Percentiles rank a stretch among this genome's conserved stretches.
phyloP scores from a whole-genome alignment of 305 asterid species.

The Fraxinus xanthoxyloides region DNA sequence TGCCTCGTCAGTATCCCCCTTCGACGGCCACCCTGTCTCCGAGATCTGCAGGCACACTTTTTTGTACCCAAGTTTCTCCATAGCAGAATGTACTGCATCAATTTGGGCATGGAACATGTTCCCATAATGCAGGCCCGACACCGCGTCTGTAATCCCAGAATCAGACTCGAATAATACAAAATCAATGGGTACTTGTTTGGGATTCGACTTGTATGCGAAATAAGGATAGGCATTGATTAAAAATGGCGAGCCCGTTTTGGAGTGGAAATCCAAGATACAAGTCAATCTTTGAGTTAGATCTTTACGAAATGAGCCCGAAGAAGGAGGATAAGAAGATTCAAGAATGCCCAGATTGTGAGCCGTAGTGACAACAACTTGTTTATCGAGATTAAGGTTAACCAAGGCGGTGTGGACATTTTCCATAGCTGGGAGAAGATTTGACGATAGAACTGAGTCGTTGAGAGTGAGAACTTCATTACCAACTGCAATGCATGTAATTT shows the following conservation, averaged over 20 bases:
- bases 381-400: conserved; percentile 48
- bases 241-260: conserved; percentile 60
- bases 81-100: conserved; percentile 70
- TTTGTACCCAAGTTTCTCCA: conserved; percentile 60
- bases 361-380: conserved; percentile 70
- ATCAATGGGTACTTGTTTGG: conserved; percentile 60
- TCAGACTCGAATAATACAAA: conserved; percentile 58
- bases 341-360: conserved; percentile 71
- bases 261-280: conserved; percentile 57
- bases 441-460: conserved; percentile 57
- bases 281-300: conserved; percentile 45
- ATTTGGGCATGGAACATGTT: conserved; percentile 77
- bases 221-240: conserved; percentile 72
- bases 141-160: conserved; percentile 45
- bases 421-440: conserved; percentile 75
- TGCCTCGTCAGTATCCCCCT: conserved; percentile 69
- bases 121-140: conserved; percentile 50
- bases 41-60: conserved; percentile 69
- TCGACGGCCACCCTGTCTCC: conserved; percentile 93
- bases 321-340: conserved; percentile 72
- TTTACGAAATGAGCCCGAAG: conserved; percentile 53
- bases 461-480: conserved; percentile 78
- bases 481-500: conserved; percentile 64
- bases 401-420: conserved; percentile 64
- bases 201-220: conserved; percentile 66